A percentile compares a stretch with the other conserved stretches of the same genome.
These are phyloP conservation scores for Seiridium unicorne DNA, from an alignment of 2,329 filamentous ascomycete species.

Conservation along the genomic window DNA sequence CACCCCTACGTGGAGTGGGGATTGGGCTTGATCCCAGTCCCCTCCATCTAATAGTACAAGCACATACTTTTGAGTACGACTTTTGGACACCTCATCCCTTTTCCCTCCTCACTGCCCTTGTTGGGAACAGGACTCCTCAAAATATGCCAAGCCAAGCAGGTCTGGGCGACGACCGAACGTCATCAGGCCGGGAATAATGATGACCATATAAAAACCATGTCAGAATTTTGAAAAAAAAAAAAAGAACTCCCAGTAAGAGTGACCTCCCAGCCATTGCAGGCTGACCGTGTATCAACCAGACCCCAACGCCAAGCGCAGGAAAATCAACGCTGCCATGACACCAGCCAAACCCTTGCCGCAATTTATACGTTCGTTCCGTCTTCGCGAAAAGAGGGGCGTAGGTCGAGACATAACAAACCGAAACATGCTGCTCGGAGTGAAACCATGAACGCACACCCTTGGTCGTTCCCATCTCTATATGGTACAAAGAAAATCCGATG, in stretches of 20 bases:
- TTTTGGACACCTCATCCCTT: neutral
- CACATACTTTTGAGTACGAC: neutral
- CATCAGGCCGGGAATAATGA: neutral
- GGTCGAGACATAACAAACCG: neutral
- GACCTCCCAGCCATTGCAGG: neutral
- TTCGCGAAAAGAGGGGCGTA: neutral
- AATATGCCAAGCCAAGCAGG: neutral
- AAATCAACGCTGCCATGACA: conserved; percentile 8
- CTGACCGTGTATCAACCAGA: conserved; percentile 4
- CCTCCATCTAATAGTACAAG: conserved; percentile 4
- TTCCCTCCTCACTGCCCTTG: neutral
- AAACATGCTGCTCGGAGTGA: neutral
- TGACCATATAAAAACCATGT: neutral
- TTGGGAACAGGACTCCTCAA: neutral
- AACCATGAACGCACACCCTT: neutral
- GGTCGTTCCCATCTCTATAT: conserved; percentile 26
- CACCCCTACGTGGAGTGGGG: neutral
- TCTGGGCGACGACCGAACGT: neutral
- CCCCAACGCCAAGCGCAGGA: conserved; percentile 3
- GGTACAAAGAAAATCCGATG: conserved; percentile 28
- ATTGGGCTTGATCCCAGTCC: neutral
- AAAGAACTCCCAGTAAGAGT: neutral
- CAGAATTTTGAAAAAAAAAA: neutral
- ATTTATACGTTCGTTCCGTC: conserved; percentile 3
- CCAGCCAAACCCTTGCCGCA: neutral